Conservation (phyloP, 768 basidiomycete species). For the Infundibulicybe gibba region DNA sequence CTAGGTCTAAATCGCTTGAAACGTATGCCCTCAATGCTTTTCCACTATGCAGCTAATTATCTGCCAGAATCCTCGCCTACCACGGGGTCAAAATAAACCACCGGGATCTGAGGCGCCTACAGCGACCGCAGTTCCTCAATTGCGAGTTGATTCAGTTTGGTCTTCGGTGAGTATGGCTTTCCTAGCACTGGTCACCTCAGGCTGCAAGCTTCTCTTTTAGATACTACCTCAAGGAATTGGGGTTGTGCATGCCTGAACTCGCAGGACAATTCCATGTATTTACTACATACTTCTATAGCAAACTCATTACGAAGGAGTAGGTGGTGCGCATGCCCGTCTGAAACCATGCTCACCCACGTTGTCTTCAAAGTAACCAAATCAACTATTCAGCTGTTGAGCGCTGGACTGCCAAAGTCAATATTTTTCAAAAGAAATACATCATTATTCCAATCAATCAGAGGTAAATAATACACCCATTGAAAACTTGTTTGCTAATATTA, state of each 20-base stretch:
- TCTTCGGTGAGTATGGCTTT: conserved; percentile 62
- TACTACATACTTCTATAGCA: conserved; percentile 98
- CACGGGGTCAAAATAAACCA: too few relatives aligned
- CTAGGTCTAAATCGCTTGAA: too few relatives aligned
- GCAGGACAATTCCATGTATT: conserved; percentile 84
- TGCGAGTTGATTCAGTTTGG: conserved; percentile 97
- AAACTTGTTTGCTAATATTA: not conserved
- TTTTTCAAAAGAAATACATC: too few relatives aligned
- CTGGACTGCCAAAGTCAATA: conserved; percentile 96
- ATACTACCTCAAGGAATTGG: conserved; percentile 63
- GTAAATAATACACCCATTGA: conserved; percentile 51
- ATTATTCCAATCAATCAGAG: conserved; percentile 97
- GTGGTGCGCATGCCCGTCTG: conserved; percentile 8
- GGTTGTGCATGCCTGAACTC: conserved; percentile 50
- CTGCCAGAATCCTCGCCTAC: too few relatives aligned
- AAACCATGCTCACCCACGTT: too few relatives aligned
- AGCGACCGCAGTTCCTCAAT: conserved; percentile 85
- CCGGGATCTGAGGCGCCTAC: conserved; percentile 72
- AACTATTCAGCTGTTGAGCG: conserved; percentile 85
- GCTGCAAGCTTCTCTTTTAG: conserved; percentile 35
- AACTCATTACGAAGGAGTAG: conserved; percentile 71
- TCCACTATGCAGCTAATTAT: too few relatives aligned
- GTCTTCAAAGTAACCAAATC: conserved; percentile 51
- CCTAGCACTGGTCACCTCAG: not conserved
- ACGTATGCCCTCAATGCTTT: too few relatives aligned